Evolutionary conservation across 441 rosid species (phyloP).

Genomic region (Aquilaria agallochum): DNA sequence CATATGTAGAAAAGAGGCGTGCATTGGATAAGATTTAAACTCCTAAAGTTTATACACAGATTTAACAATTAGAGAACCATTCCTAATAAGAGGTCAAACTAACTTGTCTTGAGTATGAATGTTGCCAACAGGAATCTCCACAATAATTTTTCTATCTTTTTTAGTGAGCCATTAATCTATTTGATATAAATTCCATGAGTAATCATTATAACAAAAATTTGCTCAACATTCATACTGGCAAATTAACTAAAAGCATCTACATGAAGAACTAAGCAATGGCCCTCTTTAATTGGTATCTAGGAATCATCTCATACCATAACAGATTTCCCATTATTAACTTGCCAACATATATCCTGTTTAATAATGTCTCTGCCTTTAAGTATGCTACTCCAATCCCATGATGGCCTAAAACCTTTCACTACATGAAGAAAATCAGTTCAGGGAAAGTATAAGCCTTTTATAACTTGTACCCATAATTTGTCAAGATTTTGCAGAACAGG

Average conservation of each 20-base stretch:
- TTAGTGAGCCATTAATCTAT: background rate
- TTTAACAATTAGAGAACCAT: too few relatives aligned
- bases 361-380: background rate
- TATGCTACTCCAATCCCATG: background rate
- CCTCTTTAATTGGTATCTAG: too few relatives aligned
- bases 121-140: too few relatives aligned
- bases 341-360: background rate
- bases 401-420: background rate
- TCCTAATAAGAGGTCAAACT: too few relatives aligned
- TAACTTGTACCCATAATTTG: background rate
- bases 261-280: too few relatives aligned
- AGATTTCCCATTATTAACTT: background rate
- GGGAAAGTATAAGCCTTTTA: background rate
- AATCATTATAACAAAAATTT: background rate
- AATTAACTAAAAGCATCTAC: too few relatives aligned
- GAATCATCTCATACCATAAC: background rate
- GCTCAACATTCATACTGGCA: background rate
- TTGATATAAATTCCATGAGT: background rate
- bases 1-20: too few relatives aligned
- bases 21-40: too few relatives aligned
- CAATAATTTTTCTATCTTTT: too few relatives aligned
- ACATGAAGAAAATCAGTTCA: background rate
- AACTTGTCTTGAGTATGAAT: too few relatives aligned
- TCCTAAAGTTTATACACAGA: too few relatives aligned
- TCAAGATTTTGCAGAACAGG: background rate